Base-by-base conservation (phyloP, 1,284 basidiomycete genomes). In the Austroboletus novae-zelandiae region DNA sequence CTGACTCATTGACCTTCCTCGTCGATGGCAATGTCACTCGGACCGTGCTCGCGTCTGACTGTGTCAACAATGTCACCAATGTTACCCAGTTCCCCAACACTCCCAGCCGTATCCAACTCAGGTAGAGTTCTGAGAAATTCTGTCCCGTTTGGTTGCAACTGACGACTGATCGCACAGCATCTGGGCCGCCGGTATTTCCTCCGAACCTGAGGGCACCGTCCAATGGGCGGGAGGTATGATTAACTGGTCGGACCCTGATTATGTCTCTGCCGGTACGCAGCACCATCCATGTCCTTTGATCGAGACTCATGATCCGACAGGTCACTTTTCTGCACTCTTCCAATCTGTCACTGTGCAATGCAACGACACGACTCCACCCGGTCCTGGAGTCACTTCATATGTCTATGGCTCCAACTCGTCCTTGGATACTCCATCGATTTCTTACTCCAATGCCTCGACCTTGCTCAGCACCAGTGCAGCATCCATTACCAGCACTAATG, bases 151-250 rank as follows among this genome's bases (percentile, higher is more conserved):
- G 3, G 23, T 29, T 25, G 48, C 48, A 43, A 18, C 45, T 54
- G 45, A 48, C 40, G 9, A 45, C n/a, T 10, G 13, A 37, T 39
- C 31, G 5, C 4, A n/a, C 58, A 85, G 83, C 49, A 60, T 92
- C 52, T 93, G 91, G 89, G 84, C 89, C 18, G 85, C 86, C 3
- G 90, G 90, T 35, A 83, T 87, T 61, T 50, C 74, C 39, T 62
- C 72, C 9, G 76, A 74, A 35, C 74, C 88, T 3, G 67, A 69
- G 36, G 91, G 91, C 32, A 91, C 87, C 5, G 68, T 92, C 31
- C 61, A 80, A 50, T 94, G 91, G 91, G 76, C 82, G 17, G 88
- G 86, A 52, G 87, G 73, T 34, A 76, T 86, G 77, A 89, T 91
- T 70, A 72, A 91, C 72, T 92, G 85, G 84, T 60, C 72, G 20